Percentiles rank a stretch among this genome's conserved stretches.
Evolutionary conservation across 768 basidiomycete species (phyloP).

Genomic region (Xerocomellus dryophilus): DNA sequence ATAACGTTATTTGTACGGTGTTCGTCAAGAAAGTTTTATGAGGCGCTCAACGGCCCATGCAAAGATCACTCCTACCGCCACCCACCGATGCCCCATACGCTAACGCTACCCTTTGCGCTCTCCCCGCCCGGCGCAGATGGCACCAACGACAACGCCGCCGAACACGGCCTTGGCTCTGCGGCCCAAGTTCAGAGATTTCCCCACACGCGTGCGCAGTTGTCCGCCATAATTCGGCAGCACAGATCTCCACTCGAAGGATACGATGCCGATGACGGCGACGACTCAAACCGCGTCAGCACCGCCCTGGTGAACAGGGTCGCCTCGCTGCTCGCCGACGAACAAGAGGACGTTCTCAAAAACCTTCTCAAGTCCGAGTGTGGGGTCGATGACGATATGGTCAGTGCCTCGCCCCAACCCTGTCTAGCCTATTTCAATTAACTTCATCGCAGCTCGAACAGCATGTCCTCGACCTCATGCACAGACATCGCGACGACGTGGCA

Average conservation of each 20-base stretch:
- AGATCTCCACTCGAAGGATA: conserved; percentile 52
- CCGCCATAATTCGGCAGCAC: conserved; percentile 69
- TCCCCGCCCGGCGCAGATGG: conserved; percentile 6
- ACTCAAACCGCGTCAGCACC: conserved; percentile 53
- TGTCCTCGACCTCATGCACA: conserved; percentile 94
- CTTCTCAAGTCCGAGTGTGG: conserved; percentile 69
- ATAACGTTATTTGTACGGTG: conserved; percentile 26
- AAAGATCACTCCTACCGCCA: conserved; percentile 21
- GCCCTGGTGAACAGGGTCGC: conserved; percentile 71
- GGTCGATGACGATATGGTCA: conserved; percentile 66
- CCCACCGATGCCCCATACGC: conserved; percentile 24
- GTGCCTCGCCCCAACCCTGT: conserved; percentile 26
- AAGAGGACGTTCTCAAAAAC: conserved; percentile 81
- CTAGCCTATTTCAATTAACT: conserved; percentile 16
- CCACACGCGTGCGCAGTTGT: conserved; percentile 80
- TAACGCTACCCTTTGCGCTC: conserved; percentile 22
- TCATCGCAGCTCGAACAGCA: conserved; percentile 71
- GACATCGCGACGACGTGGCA: conserved; percentile 81
- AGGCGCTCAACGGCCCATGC: conserved; percentile 25
- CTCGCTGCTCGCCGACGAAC: conserved; percentile 69
- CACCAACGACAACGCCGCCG: conserved; percentile 20
- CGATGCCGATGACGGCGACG: conserved; percentile 58
- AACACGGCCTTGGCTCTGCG: conserved; percentile 11
- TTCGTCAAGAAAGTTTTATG: conserved; percentile 17
- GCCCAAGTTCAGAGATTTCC: conserved; percentile 53